Conservation (phyloP, 805 yeast species). For the Nakazawaea ishiwadae region DNA sequence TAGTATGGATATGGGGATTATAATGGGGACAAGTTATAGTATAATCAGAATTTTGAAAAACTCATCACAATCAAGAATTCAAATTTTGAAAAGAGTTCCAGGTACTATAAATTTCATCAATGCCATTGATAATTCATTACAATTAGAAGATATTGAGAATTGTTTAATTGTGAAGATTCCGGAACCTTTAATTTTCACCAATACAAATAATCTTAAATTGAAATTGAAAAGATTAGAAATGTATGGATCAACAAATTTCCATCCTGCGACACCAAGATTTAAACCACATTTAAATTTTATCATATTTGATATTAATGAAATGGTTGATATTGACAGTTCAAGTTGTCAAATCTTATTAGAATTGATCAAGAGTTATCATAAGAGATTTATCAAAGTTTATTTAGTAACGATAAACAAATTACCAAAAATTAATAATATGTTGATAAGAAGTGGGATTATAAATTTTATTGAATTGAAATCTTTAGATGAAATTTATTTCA, state of each 20-base stretch:
- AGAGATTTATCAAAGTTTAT: slow-evolving; percentile 49
- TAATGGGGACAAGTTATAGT: slow-evolving; percentile 80
- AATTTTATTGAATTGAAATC: not conserved
- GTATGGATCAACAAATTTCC: slow-evolving; percentile 69
- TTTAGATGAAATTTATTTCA: not conserved
- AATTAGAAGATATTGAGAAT: slow-evolving; percentile 50
- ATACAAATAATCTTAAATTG: slow-evolving; percentile 69
- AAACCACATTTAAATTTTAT: slow-evolving; percentile 47
- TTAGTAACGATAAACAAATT: slow-evolving; percentile 31
- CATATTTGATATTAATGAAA: slow-evolving; percentile 76
- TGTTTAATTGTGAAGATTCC: slow-evolving; percentile 78
- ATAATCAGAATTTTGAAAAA: slow-evolving; percentile 74
- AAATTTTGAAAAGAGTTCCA: slow-evolving; percentile 67
- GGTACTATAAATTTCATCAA: slow-evolving; percentile 53
- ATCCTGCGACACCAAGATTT: slow-evolving; percentile 67
- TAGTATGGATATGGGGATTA: slow-evolving; percentile 87
- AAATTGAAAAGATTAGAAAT: slow-evolving; percentile 66
- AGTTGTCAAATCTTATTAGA: slow-evolving; percentile 71
- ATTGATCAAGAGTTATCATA: slow-evolving; percentile 52
- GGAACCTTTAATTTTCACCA: slow-evolving; percentile 86
- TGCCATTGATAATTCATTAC: slow-evolving; percentile 40
- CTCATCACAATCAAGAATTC: slow-evolving; percentile 79
- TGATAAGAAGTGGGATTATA: slow-evolving; percentile 17
- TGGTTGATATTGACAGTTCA: slow-evolving; percentile 75
- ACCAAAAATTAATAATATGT: slow-evolving; percentile 16